Base-by-base conservation (phyloP, 371 early-diverging fungal species). In the Syncephalastrum racemosum region DNA sequence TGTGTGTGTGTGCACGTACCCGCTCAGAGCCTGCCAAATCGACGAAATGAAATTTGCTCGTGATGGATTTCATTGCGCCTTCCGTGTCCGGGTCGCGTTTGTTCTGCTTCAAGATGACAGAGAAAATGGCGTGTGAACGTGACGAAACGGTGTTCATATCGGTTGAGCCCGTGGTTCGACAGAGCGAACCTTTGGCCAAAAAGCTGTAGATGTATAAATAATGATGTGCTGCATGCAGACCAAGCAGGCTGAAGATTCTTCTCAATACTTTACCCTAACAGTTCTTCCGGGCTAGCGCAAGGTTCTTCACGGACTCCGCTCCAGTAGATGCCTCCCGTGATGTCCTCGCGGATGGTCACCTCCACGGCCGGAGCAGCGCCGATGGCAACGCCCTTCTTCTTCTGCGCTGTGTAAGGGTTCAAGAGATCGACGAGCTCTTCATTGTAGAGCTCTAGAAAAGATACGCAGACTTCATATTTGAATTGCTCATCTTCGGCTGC, bases 91-190 rank as follows among this genome's bases (percentile, higher is more conserved):
- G 68, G 1, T 54, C 62, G 18, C 60, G 59, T 54, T 73, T 71
- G 41, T 75, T 68, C 58, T 88, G 89, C 41, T 80, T 71, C 36
- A 94, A 76, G n/a, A 81, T 86, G n/a, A 98, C 85, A 13, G 94
- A 88, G 73, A 98, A 99, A 39, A 99, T 96, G 40, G 99, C 99
- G 75, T 99, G 99, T 10, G 97, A 96, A 56, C 99, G 86, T n/a
- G 98, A 97, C 0, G 97, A 96, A 3, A 89, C 82, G 8, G 83
- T 85, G 78, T 99, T 99, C 99, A 98, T 99, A 40, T 95, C 92
- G 14, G 99, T 99, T 14, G 91, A 86, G 14, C 91, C 95, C 3
- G 98, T 97, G n/a, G 94, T 97, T 64, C 99, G 86, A 68, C 90
- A 85, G 49, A 88, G 66, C 15, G 90, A 88, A 54, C 97, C 93